phyloP scores from a whole-genome alignment of 2,329 filamentous ascomycete species.

The Berkeleyomyces rouxiae region DNA sequence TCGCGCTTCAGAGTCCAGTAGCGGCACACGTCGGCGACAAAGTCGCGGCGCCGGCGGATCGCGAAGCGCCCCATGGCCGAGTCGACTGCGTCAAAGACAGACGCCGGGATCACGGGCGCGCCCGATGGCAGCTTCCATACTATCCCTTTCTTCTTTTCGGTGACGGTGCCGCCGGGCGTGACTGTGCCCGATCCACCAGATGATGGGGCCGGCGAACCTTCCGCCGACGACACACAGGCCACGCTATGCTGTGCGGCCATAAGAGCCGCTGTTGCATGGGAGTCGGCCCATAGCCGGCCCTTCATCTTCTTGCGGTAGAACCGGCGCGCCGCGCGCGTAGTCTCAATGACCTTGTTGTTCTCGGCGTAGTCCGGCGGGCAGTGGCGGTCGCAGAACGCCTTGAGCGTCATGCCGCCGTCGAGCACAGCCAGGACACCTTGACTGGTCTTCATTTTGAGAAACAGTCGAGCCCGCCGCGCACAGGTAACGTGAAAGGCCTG shows the following conservation, averaged over 20 bases:
- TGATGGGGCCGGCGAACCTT: not conserved
- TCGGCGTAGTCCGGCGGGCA: conserved; percentile 76
- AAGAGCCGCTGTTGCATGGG: conserved; percentile 64
- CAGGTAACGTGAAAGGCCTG: conserved; percentile 96
- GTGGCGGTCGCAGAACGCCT: conserved; percentile 93
- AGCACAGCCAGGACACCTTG: conserved; percentile 63
- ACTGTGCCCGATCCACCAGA: not conserved
- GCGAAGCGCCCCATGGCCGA: conserved; percentile 67
- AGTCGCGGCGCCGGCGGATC: conserved; percentile 73
- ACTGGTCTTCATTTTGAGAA: conserved; percentile 90
- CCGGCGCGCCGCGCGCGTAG: conserved; percentile 66
- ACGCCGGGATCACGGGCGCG: conserved; percentile 81
- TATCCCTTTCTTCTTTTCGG: conserved; percentile 7
- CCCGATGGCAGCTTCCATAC: conserved; percentile 83
- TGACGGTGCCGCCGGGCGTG: conserved; percentile 16
- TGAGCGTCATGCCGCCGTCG: conserved; percentile 64
- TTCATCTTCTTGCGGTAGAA: conserved; percentile 86
- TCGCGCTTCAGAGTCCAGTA: conserved; percentile 98
- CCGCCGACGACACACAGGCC: not conserved
- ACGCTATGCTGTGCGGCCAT: conserved; percentile 53
- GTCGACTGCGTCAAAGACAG: conserved; percentile 74
- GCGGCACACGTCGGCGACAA: conserved; percentile 78
- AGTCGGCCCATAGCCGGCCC: conserved; percentile 81
- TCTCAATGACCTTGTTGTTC: conserved; percentile 67
- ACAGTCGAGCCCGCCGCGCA: conserved; percentile 71